Evolutionary conservation across 2,329 filamentous ascomycete genomes (phyloP).

Genomic region (Fusarium pseudocircinatum): DNA sequence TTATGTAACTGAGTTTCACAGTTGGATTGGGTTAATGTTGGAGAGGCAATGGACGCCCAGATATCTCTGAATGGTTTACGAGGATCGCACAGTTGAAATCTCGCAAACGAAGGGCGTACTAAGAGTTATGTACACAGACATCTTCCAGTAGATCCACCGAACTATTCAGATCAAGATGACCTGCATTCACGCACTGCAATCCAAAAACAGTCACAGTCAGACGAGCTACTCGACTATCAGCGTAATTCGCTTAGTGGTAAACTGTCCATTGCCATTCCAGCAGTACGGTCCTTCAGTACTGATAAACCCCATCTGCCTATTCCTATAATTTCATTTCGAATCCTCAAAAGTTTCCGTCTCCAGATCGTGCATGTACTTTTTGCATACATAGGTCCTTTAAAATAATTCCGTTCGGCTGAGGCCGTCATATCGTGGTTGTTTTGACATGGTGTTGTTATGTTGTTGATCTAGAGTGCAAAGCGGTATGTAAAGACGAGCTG

Average conservation of each 20-base stretch:
- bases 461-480: not conserved
- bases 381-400: not conserved
- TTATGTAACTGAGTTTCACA: constrained; percentile 33
- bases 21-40: constrained; percentile 56
- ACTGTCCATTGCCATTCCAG: constrained; percentile 28
- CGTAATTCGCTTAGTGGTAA: constrained; percentile 34
- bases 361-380: constrained; percentile 18
- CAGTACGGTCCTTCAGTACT: not conserved
- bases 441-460: not conserved
- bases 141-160: not conserved
- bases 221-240: not conserved
- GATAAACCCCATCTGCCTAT: not conserved
- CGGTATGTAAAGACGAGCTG: constrained; percentile 12
- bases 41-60: constrained; percentile 52
- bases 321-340: not conserved
- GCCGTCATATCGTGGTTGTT: not conserved
- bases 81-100: not conserved
- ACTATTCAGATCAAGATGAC: not conserved
- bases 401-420: not conserved
- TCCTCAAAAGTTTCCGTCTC: constrained; percentile 10
- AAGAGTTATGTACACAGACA: not conserved
- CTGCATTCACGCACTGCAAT: not conserved
- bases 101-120: not conserved
- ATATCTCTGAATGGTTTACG: constrained; percentile 51
- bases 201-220: not conserved